Evolutionary conservation across 495 filamentous ascomycete genomes (phyloP).

Genomic region (Podospora didyma): DNA sequence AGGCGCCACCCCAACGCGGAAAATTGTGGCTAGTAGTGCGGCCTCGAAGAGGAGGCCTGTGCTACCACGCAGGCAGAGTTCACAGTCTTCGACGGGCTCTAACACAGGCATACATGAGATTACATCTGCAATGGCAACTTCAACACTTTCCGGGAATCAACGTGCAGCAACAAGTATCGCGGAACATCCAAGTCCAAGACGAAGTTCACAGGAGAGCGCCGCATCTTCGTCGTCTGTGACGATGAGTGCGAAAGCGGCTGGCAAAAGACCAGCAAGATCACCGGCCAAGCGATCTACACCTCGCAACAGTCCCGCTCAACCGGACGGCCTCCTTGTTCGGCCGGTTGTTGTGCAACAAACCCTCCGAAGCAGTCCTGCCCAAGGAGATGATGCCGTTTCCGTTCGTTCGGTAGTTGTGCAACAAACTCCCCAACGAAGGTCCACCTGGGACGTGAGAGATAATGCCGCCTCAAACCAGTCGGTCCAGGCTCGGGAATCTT

Average conservation of each 20-base stretch:
- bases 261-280: conserved; percentile 30
- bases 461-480: neutral
- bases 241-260: conserved; percentile 34
- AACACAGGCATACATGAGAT: conserved; percentile 21
- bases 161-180: neutral
- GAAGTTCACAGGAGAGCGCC: conserved; percentile 8
- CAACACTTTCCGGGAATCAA: conserved; percentile 2
- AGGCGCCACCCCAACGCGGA: conserved; percentile 24
- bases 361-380: conserved; percentile 9
- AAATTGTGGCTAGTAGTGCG: conserved; percentile 32
- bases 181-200: neutral
- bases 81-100: conserved; percentile 35
- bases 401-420: conserved; percentile 10
- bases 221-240: conserved; percentile 6
- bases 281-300: conserved; percentile 8
- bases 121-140: conserved; percentile 1
- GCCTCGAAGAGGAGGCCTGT: conserved; percentile 34
- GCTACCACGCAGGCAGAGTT: conserved; percentile 36
- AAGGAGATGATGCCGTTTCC: conserved; percentile 9
- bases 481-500: conserved; percentile 1
- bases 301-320: conserved; percentile 9
- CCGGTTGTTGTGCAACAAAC: conserved; percentile 7
- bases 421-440: conserved; percentile 12
- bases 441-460: conserved; percentile 13
- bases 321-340: conserved; percentile 10